Percentiles rank a stretch among this genome's conserved stretches.
Conservation (phyloP, 257 asterid genomes). For the Nyctanthes arbortristis region DNA sequence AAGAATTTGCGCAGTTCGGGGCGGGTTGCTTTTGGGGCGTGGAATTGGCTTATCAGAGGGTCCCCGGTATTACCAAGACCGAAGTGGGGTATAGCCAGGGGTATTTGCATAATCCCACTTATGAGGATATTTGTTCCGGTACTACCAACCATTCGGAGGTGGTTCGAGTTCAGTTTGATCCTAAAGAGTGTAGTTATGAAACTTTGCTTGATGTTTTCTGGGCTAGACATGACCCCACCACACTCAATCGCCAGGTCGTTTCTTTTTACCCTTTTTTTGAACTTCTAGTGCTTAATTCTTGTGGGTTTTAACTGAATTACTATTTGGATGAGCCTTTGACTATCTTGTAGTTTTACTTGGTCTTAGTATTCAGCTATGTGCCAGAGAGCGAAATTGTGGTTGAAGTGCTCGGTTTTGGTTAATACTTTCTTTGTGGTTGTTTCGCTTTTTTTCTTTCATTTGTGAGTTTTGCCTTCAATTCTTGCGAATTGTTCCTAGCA, state of each 20-base stretch:
- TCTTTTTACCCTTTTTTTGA: background rate
- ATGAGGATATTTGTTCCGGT: constrained; percentile 83
- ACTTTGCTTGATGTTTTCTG: constrained; percentile 77
- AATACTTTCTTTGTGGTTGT: too few species aligned
- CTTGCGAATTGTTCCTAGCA: too few species aligned
- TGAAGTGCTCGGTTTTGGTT: too few species aligned
- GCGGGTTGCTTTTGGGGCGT: constrained; percentile 99
- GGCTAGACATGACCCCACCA: constrained; percentile 96
- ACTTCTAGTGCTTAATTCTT: background rate
- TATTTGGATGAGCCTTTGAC: background rate
- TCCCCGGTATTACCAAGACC: constrained; percentile 76
- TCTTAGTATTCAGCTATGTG: background rate
- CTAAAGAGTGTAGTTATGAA: constrained; percentile 71
- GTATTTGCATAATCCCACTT: constrained; percentile 59
- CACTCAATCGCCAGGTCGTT: constrained; percentile 84
- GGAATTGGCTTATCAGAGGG: constrained; percentile 87
- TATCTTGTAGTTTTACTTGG: constrained; percentile 1
- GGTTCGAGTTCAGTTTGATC: constrained; percentile 85
- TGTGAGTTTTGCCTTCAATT: too few species aligned
- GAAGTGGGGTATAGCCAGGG: constrained; percentile 93
- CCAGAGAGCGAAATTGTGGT: background rate
- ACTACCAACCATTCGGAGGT: constrained; percentile 81
- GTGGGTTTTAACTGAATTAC: background rate
- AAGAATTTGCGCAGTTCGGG: constrained; percentile 83
- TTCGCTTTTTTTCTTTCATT: too few species aligned